Base-by-base conservation (phyloP, 345 rosid genomes). In the sweet orange (Citrus sinensis) region DNA sequence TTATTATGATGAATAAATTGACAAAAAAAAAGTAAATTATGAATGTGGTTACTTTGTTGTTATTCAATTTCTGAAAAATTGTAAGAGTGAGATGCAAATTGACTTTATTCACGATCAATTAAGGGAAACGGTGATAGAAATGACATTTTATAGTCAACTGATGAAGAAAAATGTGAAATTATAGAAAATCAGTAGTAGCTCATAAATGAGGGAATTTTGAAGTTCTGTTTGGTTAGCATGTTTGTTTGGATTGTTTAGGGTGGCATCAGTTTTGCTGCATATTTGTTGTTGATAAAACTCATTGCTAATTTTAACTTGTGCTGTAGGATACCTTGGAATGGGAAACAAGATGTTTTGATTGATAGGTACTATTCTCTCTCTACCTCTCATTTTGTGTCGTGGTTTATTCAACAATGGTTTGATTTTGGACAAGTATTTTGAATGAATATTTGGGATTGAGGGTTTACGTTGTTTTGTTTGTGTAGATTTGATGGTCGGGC, bases 401-500 rank as follows among this genome's bases (percentile, higher is more conserved):
- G 1, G 2, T 66, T 66, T 30, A 13, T 65, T 34, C 6, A 25
- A 6, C 34, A 9, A 17, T 6, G n/a, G 42, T 27, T 67, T 17
- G 37, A 63, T 30, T n/a, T 66, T 56, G 9, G 66, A 35, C 35
- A 14, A 35, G 35, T 24, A 29, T 1, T 34, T 76, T 16, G 27
- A 63, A 19, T 22, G 9, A 16, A 16, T 59, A 27, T 34, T 7
- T 34, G 16, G 71, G 40, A 34, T 35, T 62, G 79, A 63, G 37
- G 27, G 46, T 37, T 56, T 17, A 4, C 9, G 58, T 29, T 51
- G 78, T 46, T 58, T 74, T 71, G 29, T 67, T 34, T 24, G 4
- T 71, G 34, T 73, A 88, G 97, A 86, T 96, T 94, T 76, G 98
- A 94, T 76, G 99, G 98, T 1, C 93, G 97, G 70, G 98, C 98